A percentile compares a stretch with the other conserved stretches of the same genome.
Conservation (phyloP, 2,329 filamentous ascomycete species). For the Aspergillus vadensis region DNA sequence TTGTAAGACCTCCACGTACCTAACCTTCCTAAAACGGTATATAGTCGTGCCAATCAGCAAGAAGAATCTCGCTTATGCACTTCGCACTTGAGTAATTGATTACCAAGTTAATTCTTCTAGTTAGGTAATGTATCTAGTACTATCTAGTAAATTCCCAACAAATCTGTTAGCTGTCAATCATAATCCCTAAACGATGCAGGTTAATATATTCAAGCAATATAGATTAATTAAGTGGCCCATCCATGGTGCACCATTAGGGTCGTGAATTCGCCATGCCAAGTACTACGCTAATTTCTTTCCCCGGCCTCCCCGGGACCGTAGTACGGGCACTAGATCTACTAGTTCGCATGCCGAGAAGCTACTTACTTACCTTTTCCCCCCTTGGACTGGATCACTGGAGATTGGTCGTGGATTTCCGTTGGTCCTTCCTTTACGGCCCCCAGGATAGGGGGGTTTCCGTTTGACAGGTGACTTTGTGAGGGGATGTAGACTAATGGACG, state of each 20-base stretch:
- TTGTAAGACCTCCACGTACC: too few relatives aligned
- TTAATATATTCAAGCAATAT: slow-evolving; percentile 7
- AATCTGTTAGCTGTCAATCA: slow-evolving; percentile 7
- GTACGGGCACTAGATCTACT: slow-evolving; percentile 17
- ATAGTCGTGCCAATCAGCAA: slow-evolving; percentile 6
- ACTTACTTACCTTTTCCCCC: too few relatives aligned
- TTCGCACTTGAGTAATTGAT: background rate
- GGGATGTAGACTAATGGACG: background rate
- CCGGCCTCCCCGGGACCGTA: slow-evolving; percentile 9
- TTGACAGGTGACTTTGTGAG: too few relatives aligned
- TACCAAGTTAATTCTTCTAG: background rate
- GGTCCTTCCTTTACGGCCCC: background rate
- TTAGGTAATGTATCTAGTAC: too few relatives aligned
- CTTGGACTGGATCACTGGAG: background rate
- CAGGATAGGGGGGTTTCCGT: background rate
- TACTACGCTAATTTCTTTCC: slow-evolving; percentile 8
- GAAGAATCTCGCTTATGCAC: background rate
- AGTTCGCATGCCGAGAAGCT: slow-evolving; percentile 3
- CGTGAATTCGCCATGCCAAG: background rate
- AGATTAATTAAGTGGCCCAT: background rate
- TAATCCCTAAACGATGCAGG: slow-evolving; percentile 2
- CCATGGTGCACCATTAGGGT: background rate
- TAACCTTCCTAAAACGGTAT: slow-evolving; percentile 1
- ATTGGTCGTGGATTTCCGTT: background rate
- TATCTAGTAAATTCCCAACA: background rate